Percentiles rank a stretch among this genome's conserved stretches.
Evolutionary conservation across 2,329 filamentous ascomycete species (phyloP).

Genomic region (Apiospora malaysiana): DNA sequence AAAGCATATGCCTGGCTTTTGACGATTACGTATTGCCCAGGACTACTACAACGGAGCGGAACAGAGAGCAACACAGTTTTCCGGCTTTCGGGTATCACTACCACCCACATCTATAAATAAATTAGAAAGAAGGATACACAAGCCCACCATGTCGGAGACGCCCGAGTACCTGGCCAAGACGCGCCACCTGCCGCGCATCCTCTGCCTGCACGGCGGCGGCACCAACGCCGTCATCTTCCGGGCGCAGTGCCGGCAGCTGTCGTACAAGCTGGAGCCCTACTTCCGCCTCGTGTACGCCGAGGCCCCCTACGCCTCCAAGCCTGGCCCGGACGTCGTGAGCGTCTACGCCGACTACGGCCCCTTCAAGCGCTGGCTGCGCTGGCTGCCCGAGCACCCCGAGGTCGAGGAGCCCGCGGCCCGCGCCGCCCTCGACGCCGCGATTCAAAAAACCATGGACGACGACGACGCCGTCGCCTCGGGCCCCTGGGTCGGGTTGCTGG

Average conservation of each 20-base stretch:
- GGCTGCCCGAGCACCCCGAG: constrained; percentile 60
- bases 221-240: constrained; percentile 74
- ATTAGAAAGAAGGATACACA: neutral
- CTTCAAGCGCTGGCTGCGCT: constrained; percentile 68
- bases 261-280: constrained; percentile 51
- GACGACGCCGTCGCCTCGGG: constrained; percentile 56
- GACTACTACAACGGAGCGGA: neutral
- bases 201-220: constrained; percentile 83
- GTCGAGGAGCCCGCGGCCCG: constrained; percentile 53
- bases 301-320: constrained; percentile 66
- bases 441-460: constrained; percentile 54
- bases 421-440: constrained; percentile 46
- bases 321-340: constrained; percentile 66
- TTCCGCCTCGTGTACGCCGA: constrained; percentile 78
- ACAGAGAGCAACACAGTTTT: neutral
- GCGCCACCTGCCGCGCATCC: constrained; percentile 64
- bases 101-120: neutral
- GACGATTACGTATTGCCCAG: neutral
- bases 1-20: neutral
- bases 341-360: constrained; percentile 72
- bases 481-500: constrained; percentile 64
- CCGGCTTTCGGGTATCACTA: neutral
- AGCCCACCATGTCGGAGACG: neutral
- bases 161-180: constrained; percentile 25
- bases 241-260: constrained; percentile 66